Evolutionary conservation across 495 filamentous ascomycete genomes (phyloP), one percentile per base, ranked within the genome.

Genomic region (Emericellopsis terricola): DNA sequence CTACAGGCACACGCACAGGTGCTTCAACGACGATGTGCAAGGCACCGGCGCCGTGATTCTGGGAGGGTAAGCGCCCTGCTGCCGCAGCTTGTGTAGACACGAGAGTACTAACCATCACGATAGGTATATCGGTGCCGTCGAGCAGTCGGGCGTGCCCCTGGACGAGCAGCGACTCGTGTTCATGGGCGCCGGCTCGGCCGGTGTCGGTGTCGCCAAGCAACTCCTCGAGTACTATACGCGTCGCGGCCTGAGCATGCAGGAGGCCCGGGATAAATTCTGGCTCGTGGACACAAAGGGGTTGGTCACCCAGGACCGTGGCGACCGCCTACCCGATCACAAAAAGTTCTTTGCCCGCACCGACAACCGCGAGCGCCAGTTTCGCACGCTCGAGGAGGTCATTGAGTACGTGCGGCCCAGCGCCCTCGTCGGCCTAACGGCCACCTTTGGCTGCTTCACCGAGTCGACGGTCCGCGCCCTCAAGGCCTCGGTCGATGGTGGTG

Each of bases 11-110:
- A 70, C 64, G 33, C 85, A 91, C 60, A 91, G 84, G 51, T 87
- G 80, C 62, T 97, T 97, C 71, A 97, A 97, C 49, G 89, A 97
- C 48, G 89, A 97, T 48, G 87, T 97, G 49, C 89, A 96, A 65
- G 89, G 89, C 46, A 97, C 89, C 45, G 89, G 89, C 40, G 85
- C 89, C 41, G 89, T 97, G 41, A 82, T 96, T 38, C 68, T 96
- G 27, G 85, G 71, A 26, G 89, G 89, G 62, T 71, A 56, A 57
- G 65, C 54, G 3, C 9, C 19, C 8, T 26, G 2, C 16, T 14
- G n/a, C n/a, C n/a, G n/a, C n/a, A n/a, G n/a, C n/a, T n/a, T n/a
- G n/a, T n/a, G n/a, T n/a, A n/a, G n/a, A n/a, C n/a, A n/a, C n/a
- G n/a, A n/a, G n/a, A n/a, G n/a, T n/a, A n/a, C n/a, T n/a, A n/a